These are phyloP conservation scores for Benincasa hispida DNA, from an alignment of 306 rosid species.

Conservation along the genomic window DNA sequence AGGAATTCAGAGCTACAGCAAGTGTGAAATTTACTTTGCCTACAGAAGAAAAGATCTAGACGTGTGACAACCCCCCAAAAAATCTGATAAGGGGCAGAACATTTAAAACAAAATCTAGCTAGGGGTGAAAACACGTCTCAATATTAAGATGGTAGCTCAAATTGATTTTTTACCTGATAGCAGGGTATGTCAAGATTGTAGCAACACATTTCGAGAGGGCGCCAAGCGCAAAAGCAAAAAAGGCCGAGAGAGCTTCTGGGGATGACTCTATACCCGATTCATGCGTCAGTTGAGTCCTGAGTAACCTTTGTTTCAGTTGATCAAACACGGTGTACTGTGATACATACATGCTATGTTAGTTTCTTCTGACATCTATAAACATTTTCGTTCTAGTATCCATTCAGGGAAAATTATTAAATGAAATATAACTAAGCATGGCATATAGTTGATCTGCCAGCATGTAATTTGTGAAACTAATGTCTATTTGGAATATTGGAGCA, in stretches of 20 bases:
- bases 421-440: neutral
- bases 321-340: conserved; percentile 78
- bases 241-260: conserved; percentile 74
- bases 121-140: neutral
- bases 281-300: conserved; percentile 34
- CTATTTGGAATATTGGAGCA: neutral
- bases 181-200: conserved; percentile 88
- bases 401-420: neutral
- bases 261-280: conserved; percentile 38
- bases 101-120: neutral
- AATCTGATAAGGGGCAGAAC: neutral
- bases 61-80: neutral
- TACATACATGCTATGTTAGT: conserved; percentile 1
- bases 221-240: conserved; percentile 69
- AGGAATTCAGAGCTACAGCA: neutral
- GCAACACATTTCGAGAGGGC: conserved; percentile 91
- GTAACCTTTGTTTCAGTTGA: conserved; percentile 64
- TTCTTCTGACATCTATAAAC: neutral
- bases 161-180: conserved; percentile 61
- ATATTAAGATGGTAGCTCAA: neutral
- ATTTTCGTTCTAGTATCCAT: neutral
- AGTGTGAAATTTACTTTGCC: neutral
- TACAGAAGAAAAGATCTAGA: neutral
- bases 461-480: neutral
- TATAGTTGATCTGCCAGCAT: neutral